These are phyloP conservation scores for Pelagomonas calceolata DNA, from an alignment of 108 stramenopile genomes.

Conservation along the genomic window DNA sequence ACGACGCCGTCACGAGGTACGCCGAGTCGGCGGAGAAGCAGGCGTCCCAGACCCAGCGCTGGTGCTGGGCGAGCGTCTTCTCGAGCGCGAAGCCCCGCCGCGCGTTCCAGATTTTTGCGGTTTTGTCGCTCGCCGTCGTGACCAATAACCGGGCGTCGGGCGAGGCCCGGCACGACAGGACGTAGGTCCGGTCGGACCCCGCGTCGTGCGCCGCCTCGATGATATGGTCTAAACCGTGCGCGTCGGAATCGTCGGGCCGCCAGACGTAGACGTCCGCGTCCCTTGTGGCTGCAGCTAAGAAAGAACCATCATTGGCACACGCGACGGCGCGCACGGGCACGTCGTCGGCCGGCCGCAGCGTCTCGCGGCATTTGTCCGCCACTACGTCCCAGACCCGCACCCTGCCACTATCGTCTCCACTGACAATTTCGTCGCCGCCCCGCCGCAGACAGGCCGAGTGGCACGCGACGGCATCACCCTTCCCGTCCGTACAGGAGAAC, in stretches of 20 bases:
- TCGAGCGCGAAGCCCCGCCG: constrained; percentile 56
- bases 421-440: constrained; percentile 82
- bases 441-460: constrained; percentile 76
- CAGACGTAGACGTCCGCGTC: constrained; percentile 28
- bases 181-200: constrained; percentile 31
- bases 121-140: constrained; percentile 79
- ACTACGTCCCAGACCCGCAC: constrained; percentile 36
- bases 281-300: constrained; percentile 24
- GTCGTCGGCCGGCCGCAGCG: constrained; percentile 43
- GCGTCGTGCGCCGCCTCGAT: neutral
- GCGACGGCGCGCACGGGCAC: constrained; percentile 28
- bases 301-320: neutral
- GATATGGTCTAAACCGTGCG: neutral
- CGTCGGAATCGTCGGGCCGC: neutral
- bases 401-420: constrained; percentile 34
- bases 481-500: no score
- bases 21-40: constrained; percentile 89
- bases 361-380: constrained; percentile 13
- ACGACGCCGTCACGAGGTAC: constrained; percentile 87
- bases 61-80: constrained; percentile 61
- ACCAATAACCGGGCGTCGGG: constrained; percentile 51
- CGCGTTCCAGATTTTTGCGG: constrained; percentile 76
- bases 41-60: constrained; percentile 93
- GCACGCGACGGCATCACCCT: no score
- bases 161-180: constrained; percentile 38